phyloP scores from a whole-genome alignment of 2,329 filamentous ascomycete genomes.

The Penicillium capsulatum region DNA sequence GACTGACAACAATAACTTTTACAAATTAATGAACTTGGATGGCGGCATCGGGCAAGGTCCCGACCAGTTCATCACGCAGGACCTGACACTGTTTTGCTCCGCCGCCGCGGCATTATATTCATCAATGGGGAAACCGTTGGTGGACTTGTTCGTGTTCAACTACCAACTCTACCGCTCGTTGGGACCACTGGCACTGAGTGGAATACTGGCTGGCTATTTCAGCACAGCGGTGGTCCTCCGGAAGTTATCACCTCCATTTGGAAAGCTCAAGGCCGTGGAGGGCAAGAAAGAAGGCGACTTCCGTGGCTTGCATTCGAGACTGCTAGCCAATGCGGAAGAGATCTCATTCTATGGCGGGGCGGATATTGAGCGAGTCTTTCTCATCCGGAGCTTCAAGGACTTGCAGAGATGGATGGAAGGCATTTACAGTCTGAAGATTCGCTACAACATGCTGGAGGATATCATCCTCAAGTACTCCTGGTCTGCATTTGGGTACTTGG shows the following conservation, averaged over 20 bases:
- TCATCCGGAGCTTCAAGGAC: slow-evolving; percentile 88
- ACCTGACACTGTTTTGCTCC: slow-evolving; percentile 90
- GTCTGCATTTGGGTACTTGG: slow-evolving; percentile 94
- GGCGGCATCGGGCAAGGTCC: slow-evolving; percentile 87
- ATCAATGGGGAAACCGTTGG: slow-evolving; percentile 91
- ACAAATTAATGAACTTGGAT: slow-evolving; percentile 88
- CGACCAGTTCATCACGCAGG: slow-evolving; percentile 96
- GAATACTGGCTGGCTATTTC: slow-evolving; percentile 88
- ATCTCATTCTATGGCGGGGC: slow-evolving; percentile 96
- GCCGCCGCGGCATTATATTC: slow-evolving; percentile 91
- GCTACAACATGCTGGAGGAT: slow-evolving; percentile 98
- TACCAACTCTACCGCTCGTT: slow-evolving; percentile 92
- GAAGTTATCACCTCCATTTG: slow-evolving; percentile 87
- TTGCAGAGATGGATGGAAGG: slow-evolving; percentile 96
- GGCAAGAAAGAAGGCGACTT: slow-evolving; percentile 95
- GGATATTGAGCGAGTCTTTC: slow-evolving; percentile 87
- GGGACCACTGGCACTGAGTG: slow-evolving; percentile 79
- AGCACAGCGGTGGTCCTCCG: slow-evolving; percentile 86
- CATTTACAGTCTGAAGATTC: slow-evolving; percentile 95
- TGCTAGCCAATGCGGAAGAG: slow-evolving; percentile 96
- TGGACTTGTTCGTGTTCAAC: slow-evolving; percentile 97
- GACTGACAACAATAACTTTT: slow-evolving; percentile 92
- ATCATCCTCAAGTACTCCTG: slow-evolving; percentile 98
- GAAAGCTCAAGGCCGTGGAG: slow-evolving; percentile 93
- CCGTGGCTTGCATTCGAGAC: slow-evolving; percentile 77